Base-by-base conservation (phyloP, 129 eudicot species). In the Ambrosia artemisiifolia region DNA sequence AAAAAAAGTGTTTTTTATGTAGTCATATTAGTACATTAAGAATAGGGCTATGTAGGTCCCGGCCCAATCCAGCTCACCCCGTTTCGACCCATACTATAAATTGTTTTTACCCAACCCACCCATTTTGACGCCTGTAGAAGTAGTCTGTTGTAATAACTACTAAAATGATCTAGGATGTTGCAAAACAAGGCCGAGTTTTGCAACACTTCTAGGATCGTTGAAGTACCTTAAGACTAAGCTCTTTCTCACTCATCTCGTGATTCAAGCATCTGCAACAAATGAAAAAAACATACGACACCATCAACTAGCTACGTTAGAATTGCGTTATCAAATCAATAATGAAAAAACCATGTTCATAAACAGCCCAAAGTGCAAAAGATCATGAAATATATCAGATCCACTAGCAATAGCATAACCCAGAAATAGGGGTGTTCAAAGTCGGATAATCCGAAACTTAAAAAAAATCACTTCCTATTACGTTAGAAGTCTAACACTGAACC, bases 151-250 rank as follows among this genome's bases (percentile, higher is more conserved):
- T 24, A 24, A 24, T 12, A 50, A 24, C 7, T 66, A 14, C 19
- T 11, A 47, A 32, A 10, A 65, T 19, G 17, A 55, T 14, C 11
- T 51, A 54, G 13, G 44, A 17, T 48, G n/a, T n/a, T n/a, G n/a
- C n/a, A n/a, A n/a, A n/a, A n/a, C n/a, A n/a, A n/a, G n/a, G n/a
- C n/a, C n/a, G n/a, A n/a, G n/a, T n/a, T n/a, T n/a, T n/a, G n/a
- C n/a, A n/a, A n/a, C n/a, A n/a, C n/a, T n/a, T 14, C 11, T 51
- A 54, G 13, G 44, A 17, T 48, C 40, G 17, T 53, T 33, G 17
- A 61, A 65, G 66, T 87, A 89, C 98, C 98, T 83, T 93, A 8
- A 48, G 57, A 30, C 75, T 75, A 18, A 87, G 85, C 70, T 85
- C 85, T 79, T 75, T 75, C 68, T 77, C 87, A 13, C 65, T 65